Evolutionary conservation across 2,329 filamentous ascomycete species (phyloP), one percentile per base, ranked within the genome.

Genomic region (Epichloe gansuensis): DNA sequence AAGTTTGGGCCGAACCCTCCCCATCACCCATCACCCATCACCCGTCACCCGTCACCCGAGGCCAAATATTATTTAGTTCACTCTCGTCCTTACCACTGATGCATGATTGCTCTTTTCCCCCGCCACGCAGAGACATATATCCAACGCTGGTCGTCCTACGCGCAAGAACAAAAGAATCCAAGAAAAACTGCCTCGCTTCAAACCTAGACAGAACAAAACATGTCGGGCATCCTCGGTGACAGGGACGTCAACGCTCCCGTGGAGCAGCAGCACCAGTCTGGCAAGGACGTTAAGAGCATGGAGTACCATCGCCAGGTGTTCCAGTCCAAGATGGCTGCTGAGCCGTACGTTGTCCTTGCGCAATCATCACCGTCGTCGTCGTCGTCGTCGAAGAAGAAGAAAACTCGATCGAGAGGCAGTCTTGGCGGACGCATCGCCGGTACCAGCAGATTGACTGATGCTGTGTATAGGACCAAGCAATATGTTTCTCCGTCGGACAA

Each of bases 401-500:
- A 21, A n/a, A n/a, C n/a, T 17, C 15, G 28, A 21, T 5, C 46
- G 4, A 17, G 46, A 38, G 34, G 31, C n/a, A 41, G 47, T 41
- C 17, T 39, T 28, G 2, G 5, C 35, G 34, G 37, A 39, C 8
- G 37, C 21, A 21, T 39, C 13, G 44, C 44, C 8, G 11, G 37
- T 35, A 9, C 15, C 37, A 47, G 28, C 41, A 50, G 17, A 15
- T 34, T 52, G 46, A 47, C 54, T 52, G 51, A 54, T n/a, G 47
- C 6, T 15, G 15, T 46, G 34, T 42, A 35, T 50, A 55, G 50
- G 25, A 54, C 52, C 31, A 51, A 45, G 34, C 54, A 57, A 59
- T 91, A 91, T 70, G 75, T 91, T 66, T 91, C 86, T 17, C 88
- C 88, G 3, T 91, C 86, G n/a, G 88, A 94, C 69, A 83, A 82